These are phyloP conservation scores for Eutypa lata DNA, from an alignment of 2,329 filamentous ascomycete genomes.

Conservation along the genomic window DNA sequence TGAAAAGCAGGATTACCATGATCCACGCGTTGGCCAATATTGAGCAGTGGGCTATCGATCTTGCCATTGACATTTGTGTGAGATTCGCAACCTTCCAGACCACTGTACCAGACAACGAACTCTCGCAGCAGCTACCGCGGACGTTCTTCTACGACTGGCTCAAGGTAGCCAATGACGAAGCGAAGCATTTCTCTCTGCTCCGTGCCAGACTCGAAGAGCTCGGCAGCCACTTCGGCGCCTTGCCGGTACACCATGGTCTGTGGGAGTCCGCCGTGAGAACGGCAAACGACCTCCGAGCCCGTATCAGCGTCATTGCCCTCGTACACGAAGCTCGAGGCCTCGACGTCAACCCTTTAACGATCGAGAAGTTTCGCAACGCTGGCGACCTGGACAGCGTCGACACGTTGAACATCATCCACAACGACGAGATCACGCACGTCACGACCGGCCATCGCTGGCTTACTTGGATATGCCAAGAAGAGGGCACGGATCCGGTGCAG, in stretches of 20 bases:
- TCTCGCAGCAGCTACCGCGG: constrained; percentile 32
- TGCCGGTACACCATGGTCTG: constrained; percentile 43
- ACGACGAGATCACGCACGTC: constrained; percentile 46
- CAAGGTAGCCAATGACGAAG: constrained; percentile 45
- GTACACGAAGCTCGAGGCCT: constrained; percentile 45
- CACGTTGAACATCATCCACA: constrained; percentile 40
- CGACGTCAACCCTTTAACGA: constrained; percentile 45
- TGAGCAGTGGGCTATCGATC: constrained; percentile 45
- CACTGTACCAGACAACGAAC: constrained; percentile 10
- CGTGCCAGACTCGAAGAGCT: constrained; percentile 41
- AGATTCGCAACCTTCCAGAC: constrained; percentile 42
- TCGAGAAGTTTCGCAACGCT: constrained; percentile 41
- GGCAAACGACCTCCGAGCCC: constrained; percentile 39
- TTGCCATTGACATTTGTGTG: constrained; percentile 45
- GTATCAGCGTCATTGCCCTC: constrained; percentile 45
- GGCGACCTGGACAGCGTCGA: constrained; percentile 39
- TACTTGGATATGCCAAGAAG: constrained; percentile 43
- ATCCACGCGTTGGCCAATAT: constrained; percentile 46
- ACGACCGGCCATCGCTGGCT: constrained; percentile 46
- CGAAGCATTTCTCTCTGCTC: constrained; percentile 45
- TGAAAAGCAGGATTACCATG: constrained; percentile 43
- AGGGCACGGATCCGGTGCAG: constrained; percentile 40
- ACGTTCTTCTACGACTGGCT: constrained; percentile 46
- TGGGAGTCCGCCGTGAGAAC: constrained; percentile 42
- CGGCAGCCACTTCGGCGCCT: constrained; percentile 40